These are phyloP conservation scores for Boechera retrofracta DNA, from an alignment of 345 rosid genomes.

Conservation along the genomic window DNA sequence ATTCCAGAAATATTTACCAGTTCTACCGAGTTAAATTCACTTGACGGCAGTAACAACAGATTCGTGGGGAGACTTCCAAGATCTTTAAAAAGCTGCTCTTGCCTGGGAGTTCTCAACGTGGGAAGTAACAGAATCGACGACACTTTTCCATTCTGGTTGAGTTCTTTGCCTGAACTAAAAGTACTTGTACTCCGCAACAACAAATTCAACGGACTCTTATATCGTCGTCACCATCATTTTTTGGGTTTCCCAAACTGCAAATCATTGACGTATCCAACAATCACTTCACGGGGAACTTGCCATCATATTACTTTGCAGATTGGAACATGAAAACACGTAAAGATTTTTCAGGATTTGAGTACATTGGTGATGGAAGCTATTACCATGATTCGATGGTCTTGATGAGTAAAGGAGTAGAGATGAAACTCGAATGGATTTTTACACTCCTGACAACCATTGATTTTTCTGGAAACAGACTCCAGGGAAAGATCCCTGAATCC, in stretches of 20 bases:
- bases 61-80: constrained; percentile 40
- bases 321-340: constrained; percentile 15
- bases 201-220: background rate
- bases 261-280: constrained; percentile 49
- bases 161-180: constrained; percentile 31
- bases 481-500: constrained; percentile 10
- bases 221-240: constrained; percentile 18
- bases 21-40: background rate
- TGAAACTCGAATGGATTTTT: background rate
- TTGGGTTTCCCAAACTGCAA: constrained; percentile 45
- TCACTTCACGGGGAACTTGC: constrained; percentile 2
- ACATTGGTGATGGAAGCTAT: background rate
- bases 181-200: constrained; percentile 42
- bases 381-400: background rate
- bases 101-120: constrained; percentile 48
- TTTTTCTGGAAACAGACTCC: constrained; percentile 8
- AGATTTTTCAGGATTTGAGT: background rate
- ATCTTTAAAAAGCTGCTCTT: constrained; percentile 44
- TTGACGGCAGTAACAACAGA: constrained; percentile 24
- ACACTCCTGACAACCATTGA: constrained; percentile 11
- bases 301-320: background rate
- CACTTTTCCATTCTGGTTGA: constrained; percentile 46
- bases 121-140: constrained; percentile 48
- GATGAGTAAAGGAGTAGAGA: constrained; percentile 17
- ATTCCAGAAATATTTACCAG: constrained; percentile 14